A percentile compares a stretch with the other conserved stretches of the same genome.
These are phyloP conservation scores for Flaveria sonorensis DNA, from an alignment of 129 eudicot species.

Conservation along the genomic window DNA sequence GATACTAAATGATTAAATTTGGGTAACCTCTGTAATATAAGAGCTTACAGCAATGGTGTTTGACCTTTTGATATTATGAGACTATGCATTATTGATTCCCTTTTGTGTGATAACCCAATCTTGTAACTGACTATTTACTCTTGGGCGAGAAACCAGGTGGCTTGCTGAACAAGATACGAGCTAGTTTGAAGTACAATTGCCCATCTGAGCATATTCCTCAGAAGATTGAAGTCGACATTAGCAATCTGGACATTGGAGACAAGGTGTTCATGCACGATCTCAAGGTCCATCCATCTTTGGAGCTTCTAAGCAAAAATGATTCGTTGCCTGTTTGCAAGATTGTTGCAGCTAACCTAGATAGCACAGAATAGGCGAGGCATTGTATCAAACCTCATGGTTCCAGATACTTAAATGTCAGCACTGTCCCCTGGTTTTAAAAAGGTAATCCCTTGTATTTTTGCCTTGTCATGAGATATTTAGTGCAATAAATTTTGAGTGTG, in stretches of 20 bases:
- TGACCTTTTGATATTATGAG: not conserved
- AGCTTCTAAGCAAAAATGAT: slow-evolving; percentile 79
- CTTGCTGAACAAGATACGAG: slow-evolving; percentile 52
- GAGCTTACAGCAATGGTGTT: not conserved
- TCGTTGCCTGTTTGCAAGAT: slow-evolving; percentile 73
- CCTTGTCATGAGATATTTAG: slow-evolving; percentile 29
- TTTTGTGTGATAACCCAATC: not conserved
- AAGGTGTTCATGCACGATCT: slow-evolving; percentile 55
- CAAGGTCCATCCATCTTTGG: slow-evolving; percentile 66
- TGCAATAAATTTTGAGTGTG: slow-evolving; percentile 30
- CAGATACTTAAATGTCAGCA: not conserved
- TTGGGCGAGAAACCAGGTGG: slow-evolving; percentile 64
- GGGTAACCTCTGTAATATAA: not conserved
- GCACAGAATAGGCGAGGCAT: slow-evolving; percentile 5
- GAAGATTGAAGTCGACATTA: slow-evolving; percentile 83
- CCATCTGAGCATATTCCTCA: slow-evolving; percentile 85
- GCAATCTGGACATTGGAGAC: slow-evolving; percentile 85
- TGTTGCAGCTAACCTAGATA: slow-evolving; percentile 44
- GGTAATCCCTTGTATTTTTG: slow-evolving; percentile 20
- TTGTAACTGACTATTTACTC: not conserved
- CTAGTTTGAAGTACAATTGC: slow-evolving; percentile 65
- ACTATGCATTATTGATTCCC: not conserved
- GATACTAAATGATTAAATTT: not conserved
- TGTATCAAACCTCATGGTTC: not conserved
- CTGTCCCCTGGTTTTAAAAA: not conserved